These are phyloP conservation scores for Aspergillus versicolor DNA, from an alignment of 2,329 filamentous ascomycete genomes.

Conservation along the genomic window DNA sequence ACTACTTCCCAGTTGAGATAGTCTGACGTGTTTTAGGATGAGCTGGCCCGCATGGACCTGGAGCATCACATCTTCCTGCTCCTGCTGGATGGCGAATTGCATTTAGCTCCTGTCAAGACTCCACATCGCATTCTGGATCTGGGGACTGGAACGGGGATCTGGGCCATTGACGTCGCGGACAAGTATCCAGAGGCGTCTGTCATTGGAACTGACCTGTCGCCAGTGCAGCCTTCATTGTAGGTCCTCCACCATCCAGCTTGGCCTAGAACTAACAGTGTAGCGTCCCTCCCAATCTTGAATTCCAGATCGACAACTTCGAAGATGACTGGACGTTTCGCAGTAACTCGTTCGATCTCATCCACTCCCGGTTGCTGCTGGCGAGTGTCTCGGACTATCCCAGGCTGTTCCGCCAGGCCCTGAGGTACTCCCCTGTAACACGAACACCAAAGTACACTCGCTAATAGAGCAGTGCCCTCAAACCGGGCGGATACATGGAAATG, in stretches of 20 bases:
- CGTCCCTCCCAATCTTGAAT: not conserved
- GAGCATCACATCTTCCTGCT: slow-evolving; percentile 7
- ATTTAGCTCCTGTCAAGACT: not conserved
- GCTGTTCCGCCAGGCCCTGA: not conserved
- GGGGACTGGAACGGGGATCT: slow-evolving; percentile 4
- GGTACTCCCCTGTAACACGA: not conserved
- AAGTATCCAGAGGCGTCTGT: not conserved
- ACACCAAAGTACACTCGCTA: no score
- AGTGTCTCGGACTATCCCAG: not conserved
- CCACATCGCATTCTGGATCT: slow-evolving; percentile 7
- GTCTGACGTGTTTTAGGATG: not conserved
- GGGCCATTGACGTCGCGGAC: slow-evolving; percentile 5
- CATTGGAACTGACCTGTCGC: not conserved
- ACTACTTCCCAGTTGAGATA: not conserved
- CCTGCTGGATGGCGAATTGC: not conserved
- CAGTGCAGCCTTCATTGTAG: not conserved
- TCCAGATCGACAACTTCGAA: slow-evolving; percentile 2
- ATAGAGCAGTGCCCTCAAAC: not conserved
- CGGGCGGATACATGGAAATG: not conserved
- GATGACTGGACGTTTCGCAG: not conserved
- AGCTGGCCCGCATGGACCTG: slow-evolving; percentile 5
- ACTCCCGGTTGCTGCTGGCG: not conserved
- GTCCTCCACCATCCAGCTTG: no score
- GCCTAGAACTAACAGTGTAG: not conserved
- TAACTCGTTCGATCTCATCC: slow-evolving; percentile 1